Percentiles rank a stretch among this genome's conserved stretches.
Evolutionary conservation across 805 yeast species (phyloP).

Genomic region (Saccharomyces paradoxus): DNA sequence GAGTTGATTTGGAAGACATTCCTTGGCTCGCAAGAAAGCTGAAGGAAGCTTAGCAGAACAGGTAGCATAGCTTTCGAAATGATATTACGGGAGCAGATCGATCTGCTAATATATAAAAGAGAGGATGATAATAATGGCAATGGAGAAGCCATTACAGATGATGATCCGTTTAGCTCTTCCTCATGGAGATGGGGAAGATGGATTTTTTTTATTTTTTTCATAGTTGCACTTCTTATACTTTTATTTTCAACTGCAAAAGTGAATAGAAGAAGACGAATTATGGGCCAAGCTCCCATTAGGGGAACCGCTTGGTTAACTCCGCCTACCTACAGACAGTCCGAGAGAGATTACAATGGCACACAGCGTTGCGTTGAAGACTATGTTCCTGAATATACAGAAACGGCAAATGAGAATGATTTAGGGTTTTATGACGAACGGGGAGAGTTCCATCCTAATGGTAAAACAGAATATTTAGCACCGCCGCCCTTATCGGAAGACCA

Average conservation of each 20-base stretch:
- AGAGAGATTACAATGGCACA: constrained; percentile 39
- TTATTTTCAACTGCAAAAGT: constrained; percentile 7
- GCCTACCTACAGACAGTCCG: constrained; percentile 62
- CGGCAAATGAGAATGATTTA: constrained; percentile 63
- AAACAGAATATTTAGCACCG: constrained; percentile 17
- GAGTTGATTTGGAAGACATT: constrained; percentile 29
- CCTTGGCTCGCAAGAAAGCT: constrained; percentile 13
- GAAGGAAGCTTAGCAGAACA: neutral
- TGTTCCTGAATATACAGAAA: constrained; percentile 62
- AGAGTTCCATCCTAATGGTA: constrained; percentile 33
- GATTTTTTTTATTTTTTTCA: constrained; percentile 22
- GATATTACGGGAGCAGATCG: neutral
- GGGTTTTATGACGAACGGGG: constrained; percentile 70
- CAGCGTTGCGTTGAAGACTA: constrained; percentile 34
- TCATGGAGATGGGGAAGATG: constrained; percentile 29
- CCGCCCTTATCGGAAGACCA: constrained; percentile 31
- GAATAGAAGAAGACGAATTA: constrained; percentile 8
- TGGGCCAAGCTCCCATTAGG: constrained; percentile 43
- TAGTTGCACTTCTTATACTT: constrained; percentile 6
- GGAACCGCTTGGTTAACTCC: constrained; percentile 48
- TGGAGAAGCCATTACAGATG: neutral
- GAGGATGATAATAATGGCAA: neutral
- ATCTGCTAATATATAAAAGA: neutral
- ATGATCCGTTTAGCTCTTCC: constrained; percentile 1
- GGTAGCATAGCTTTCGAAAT: neutral